phyloP scores from a whole-genome alignment of 139 green algal genomes.

The Chlamydomonas schloesseri region DNA sequence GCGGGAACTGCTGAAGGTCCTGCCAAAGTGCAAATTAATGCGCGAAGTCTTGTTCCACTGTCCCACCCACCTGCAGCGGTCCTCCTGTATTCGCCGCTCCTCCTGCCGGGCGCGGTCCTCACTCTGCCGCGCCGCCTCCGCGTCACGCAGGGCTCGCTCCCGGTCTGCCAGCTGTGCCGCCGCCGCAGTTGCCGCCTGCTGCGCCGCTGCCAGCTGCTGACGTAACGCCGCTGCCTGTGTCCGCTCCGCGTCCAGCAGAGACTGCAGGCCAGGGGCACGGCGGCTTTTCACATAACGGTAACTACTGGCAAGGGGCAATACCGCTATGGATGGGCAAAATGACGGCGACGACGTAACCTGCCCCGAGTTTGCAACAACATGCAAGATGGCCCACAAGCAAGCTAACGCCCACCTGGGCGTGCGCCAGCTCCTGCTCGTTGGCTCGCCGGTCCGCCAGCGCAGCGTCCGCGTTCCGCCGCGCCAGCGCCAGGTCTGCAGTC shows the following conservation, averaged over 20 bases:
- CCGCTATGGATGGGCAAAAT: too few relatives aligned
- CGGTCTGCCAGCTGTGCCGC: background rate
- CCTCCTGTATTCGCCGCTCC: background rate
- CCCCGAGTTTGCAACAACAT: too few relatives aligned
- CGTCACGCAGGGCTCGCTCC: background rate
- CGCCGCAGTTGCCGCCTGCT: background rate
- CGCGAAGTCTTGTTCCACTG: too few relatives aligned
- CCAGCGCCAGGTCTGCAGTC: too few relatives aligned
- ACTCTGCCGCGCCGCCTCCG: background rate
- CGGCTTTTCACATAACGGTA: too few relatives aligned
- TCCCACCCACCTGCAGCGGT: conserved; percentile 8
- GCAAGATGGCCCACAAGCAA: too few relatives aligned
- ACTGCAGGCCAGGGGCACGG: background rate
- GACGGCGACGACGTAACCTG: too few relatives aligned
- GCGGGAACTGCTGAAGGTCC: too few relatives aligned
- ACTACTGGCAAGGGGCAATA: too few relatives aligned
- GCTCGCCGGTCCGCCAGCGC: too few relatives aligned
- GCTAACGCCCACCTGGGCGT: conserved; percentile 3
- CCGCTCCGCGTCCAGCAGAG: background rate
- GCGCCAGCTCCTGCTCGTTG: background rate
- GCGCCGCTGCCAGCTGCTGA: conserved; percentile 9
- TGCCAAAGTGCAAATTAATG: too few relatives aligned
- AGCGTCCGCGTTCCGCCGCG: too few relatives aligned
- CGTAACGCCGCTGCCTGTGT: background rate
- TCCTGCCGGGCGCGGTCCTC: background rate